These are phyloP conservation scores for Colletotrichum destructivum DNA, from an alignment of 2,329 filamentous ascomycete species.

Conservation along the genomic window DNA sequence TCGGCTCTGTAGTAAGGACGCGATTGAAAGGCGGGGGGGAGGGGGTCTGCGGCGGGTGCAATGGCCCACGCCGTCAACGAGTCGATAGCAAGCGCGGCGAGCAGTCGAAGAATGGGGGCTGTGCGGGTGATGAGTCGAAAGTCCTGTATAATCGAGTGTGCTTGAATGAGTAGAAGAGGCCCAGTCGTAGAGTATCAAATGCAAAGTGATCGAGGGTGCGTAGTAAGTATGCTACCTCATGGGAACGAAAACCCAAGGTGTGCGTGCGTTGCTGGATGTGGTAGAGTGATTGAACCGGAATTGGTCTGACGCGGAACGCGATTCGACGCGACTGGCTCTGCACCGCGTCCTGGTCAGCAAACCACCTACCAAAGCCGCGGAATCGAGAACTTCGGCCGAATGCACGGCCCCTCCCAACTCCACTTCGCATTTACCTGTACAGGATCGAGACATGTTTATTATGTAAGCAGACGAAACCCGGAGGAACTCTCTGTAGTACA, in stretches of 20 bases:
- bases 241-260: neutral
- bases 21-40: neutral
- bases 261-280: constrained; percentile 1
- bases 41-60: constrained; percentile 2
- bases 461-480: neutral
- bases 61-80: constrained; percentile 2
- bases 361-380: neutral
- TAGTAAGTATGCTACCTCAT: constrained; percentile 9
- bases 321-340: constrained; percentile 23
- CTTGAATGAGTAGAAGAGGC: neutral
- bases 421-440: neutral
- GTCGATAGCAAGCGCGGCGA: neutral
- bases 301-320: constrained; percentile 26
- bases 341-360: constrained; percentile 5
- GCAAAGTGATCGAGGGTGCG: neutral
- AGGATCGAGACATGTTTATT: neutral
- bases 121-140: neutral
- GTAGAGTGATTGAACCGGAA: constrained; percentile 21
- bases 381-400: constrained; percentile 16
- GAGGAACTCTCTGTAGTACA: neutral
- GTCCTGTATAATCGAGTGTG: neutral
- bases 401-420: constrained; percentile 16
- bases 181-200: neutral
- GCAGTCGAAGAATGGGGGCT: neutral
- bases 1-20: constrained; percentile 2